Evolutionary conservation across 2,329 filamentous ascomycete genomes (phyloP), one percentile per base, ranked within the genome.

Genomic region (Fusarium nurragi): DNA sequence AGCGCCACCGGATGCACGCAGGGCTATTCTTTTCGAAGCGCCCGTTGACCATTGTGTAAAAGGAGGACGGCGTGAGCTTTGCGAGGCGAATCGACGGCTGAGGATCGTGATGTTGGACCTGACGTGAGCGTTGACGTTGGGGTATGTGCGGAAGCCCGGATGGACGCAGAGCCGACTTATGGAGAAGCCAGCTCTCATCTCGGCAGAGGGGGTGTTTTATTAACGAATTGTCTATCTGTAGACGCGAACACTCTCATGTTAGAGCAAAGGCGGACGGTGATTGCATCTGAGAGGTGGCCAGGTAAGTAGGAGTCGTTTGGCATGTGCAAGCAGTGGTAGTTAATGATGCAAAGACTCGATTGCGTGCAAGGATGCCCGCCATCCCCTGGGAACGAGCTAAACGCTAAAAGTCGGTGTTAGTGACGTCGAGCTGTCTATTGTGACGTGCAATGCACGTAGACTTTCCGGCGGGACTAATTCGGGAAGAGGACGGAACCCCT

Each of bases 181-280:
- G 54, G 77, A 66, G 68, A 80, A 75, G 66, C 74, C 77, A 71
- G 76, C 71, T 73, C 79, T 83, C 83, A 86, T 85, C 64, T 77
- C 78, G 77, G 65, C 54, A 71, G 63, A 34, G 72, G 62, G 52
- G 56, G 34, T 34, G 26, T 37, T 46, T 49, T 25, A 19, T 44
- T 50, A 56, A 51, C 38, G 38, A 41, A 45, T 28, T 43, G 30
- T 54, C 26, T 19, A n/a, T n/a, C n/a, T n/a, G n/a, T n/a, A 34
- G 51, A 59, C 23, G 44, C 25, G 48, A 50, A 40, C 44, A 48
- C 44, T 68, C n/a, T 69, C 69, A 71, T 71, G 58, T 63, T 68
- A 60, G 54, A 55, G 46, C 26, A 51, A 30, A 32, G 45, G 36
- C 41, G 26, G 7, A 25, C n/a, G 37, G 40, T 28, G 47, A 66